Evolutionary conservation across 352 stramenopile genomes (phyloP).

Genomic region (Globisporangium paroecandrum): DNA sequence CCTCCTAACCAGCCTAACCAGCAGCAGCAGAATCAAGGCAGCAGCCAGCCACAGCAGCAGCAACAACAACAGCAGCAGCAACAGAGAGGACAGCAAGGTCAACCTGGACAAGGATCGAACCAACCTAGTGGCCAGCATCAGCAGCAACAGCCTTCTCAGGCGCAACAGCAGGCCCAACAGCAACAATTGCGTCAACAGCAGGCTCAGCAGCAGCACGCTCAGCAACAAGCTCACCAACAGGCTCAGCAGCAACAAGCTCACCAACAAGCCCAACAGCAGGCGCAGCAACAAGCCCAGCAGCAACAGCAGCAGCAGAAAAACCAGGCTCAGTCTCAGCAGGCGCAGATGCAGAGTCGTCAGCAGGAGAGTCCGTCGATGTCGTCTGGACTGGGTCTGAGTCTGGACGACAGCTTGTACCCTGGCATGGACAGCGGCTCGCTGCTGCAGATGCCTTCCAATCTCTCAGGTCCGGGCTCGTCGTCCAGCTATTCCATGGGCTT

Average conservation of each 20-base stretch:
- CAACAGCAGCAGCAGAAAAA: constrained; percentile 24
- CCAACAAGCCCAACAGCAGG: constrained; percentile 13
- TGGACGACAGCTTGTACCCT: constrained; percentile 60
- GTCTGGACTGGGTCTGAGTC: constrained; percentile 41
- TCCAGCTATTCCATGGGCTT: constrained; percentile 57
- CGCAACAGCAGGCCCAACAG: constrained; percentile 9
- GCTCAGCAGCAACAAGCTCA: constrained; percentile 11
- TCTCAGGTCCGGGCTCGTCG: constrained; percentile 29
- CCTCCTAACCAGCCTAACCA: constrained; percentile 28
- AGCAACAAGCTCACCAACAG: constrained; percentile 19
- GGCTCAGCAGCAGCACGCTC: constrained; percentile 23
- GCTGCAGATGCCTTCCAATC: constrained; percentile 55
- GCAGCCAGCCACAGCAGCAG: constrained; percentile 22
- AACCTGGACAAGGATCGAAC: constrained; percentile 6
- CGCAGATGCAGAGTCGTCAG: constrained; percentile 9
- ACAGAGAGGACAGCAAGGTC: constrained; percentile 15
- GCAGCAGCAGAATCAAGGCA: constrained; percentile 20
- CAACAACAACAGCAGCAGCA: constrained; percentile 12
- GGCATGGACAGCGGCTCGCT: constrained; percentile 48
- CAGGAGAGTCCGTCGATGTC: constrained; percentile 47
- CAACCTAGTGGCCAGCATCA: constrained; percentile 32
- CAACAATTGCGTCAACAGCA: constrained; percentile 18
- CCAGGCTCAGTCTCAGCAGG: background rate
- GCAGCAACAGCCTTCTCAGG: constrained; percentile 19
- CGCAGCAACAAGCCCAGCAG: constrained; percentile 16